A percentile compares a stretch with the other conserved stretches of the same genome.
Evolutionary conservation across 2,329 filamentous ascomycete species (phyloP).

Genomic region (Xylaria sp.): DNA sequence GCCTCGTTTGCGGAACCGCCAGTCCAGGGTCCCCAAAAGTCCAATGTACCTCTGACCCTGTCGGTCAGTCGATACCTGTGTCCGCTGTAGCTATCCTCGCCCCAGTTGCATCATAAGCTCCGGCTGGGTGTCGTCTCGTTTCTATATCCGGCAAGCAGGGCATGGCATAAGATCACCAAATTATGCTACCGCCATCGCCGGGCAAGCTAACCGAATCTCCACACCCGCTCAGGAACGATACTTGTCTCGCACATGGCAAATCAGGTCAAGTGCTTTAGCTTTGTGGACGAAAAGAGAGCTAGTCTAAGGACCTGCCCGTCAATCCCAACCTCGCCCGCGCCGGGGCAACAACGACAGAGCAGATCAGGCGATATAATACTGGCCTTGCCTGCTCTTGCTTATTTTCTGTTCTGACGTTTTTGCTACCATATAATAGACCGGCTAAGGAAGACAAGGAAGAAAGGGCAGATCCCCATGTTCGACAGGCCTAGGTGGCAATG

Average conservation of each 20-base stretch:
- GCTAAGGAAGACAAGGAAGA: conserved; percentile 40
- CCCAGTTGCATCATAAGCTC: conserved; percentile 47
- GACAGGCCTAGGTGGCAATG: conserved; percentile 35
- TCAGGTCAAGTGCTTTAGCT: conserved; percentile 51
- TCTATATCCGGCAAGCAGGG: conserved; percentile 54
- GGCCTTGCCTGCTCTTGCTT: conserved; percentile 41
- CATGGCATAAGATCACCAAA: conserved; percentile 63
- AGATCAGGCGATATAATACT: conserved; percentile 54
- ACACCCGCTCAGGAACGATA: conserved; percentile 50
- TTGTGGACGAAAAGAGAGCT: conserved; percentile 44
- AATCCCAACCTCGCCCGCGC: conserved; percentile 41
- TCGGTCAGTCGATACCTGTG: conserved; percentile 37
- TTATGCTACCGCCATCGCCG: conserved; percentile 58
- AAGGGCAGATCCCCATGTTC: conserved; percentile 37
- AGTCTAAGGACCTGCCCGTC: conserved; percentile 46
- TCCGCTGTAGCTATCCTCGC: conserved; percentile 40
- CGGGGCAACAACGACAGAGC: conserved; percentile 40
- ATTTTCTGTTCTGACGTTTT: conserved; percentile 37
- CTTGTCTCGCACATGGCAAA: conserved; percentile 52
- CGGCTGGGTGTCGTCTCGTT: conserved; percentile 46
- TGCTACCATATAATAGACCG: conserved; percentile 41
- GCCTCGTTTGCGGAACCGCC: conserved; percentile 31
- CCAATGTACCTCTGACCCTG: conserved; percentile 42
- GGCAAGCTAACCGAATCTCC: conserved; percentile 48
- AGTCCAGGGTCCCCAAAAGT: conserved; percentile 36